phyloP scores from a whole-genome alignment of 495 filamentous ascomycete species.

The Penicillium pancosmium region DNA sequence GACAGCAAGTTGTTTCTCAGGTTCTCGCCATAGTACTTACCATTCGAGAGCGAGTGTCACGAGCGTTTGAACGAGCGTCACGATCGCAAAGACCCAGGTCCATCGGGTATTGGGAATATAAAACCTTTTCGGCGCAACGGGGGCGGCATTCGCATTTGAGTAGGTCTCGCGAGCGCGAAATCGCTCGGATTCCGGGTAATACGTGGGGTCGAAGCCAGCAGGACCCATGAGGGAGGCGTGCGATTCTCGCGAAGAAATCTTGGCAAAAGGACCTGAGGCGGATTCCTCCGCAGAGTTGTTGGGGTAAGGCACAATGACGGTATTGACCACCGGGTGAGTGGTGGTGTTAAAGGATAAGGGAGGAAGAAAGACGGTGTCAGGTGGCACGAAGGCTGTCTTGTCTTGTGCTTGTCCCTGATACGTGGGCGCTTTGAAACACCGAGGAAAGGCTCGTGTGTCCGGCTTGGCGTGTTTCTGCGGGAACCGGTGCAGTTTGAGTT shows the following conservation, averaged over 20 bases:
- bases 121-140: constrained; percentile 43
- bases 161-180: constrained; percentile 62
- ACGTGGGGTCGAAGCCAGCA: constrained; percentile 57
- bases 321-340: constrained; percentile 32
- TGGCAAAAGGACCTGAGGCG: constrained; percentile 53
- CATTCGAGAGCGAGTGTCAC: constrained; percentile 81
- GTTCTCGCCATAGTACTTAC: constrained; percentile 56
- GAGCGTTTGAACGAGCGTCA: constrained; percentile 73
- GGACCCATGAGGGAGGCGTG: constrained; percentile 68
- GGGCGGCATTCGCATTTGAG: constrained; percentile 41
- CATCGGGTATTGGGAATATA: constrained; percentile 79
- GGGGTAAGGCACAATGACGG: constrained; percentile 43
- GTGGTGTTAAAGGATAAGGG: constrained; percentile 1
- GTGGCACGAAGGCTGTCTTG: constrained; percentile 6
- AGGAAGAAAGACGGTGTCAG: constrained; percentile 16
- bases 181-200: constrained; percentile 47
- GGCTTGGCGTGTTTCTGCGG: constrained; percentile 26
- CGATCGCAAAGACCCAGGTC: constrained; percentile 83
- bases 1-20: background rate
- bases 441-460: constrained; percentile 22
- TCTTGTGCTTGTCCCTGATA: constrained; percentile 17
- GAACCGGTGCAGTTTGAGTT: background rate
- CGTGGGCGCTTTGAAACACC: constrained; percentile 19
- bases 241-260: constrained; percentile 63
- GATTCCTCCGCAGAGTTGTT: constrained; percentile 34